phyloP scores from a whole-genome alignment of 1,284 basidiomycete species.

The Phellopilus nigrolimitatus region DNA sequence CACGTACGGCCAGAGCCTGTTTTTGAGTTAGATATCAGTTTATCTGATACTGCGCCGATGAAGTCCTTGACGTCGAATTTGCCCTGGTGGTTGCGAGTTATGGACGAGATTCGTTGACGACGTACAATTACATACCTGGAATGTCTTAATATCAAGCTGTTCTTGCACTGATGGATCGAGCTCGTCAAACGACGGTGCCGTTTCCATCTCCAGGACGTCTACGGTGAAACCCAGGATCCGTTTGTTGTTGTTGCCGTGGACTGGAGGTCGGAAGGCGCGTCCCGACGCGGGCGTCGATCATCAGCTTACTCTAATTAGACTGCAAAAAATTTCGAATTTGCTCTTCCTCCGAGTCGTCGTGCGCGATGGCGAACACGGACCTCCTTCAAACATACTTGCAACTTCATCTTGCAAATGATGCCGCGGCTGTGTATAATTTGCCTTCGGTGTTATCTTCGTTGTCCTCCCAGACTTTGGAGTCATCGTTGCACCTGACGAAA shows the following conservation, averaged over 20 bases:
- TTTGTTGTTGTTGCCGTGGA: not conserved
- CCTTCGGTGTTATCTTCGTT: conserved; percentile 53
- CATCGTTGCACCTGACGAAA: conserved; percentile 64
- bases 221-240: not conserved
- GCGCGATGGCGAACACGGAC: conserved; percentile 30
- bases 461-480: conserved; percentile 42
- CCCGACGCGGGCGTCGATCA: conserved; percentile 8
- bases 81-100: conserved; percentile 43
- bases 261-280: not conserved
- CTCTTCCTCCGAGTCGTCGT: not conserved
- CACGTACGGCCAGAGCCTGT: conserved; percentile 76
- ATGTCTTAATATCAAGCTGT: conserved; percentile 61
- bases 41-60: conserved; percentile 80
- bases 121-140: conserved; percentile 44
- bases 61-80: conserved; percentile 93
- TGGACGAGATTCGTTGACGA: not conserved
- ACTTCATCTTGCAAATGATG: conserved; percentile 63
- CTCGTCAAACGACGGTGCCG: conserved; percentile 19
- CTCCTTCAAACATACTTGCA: conserved; percentile 64
- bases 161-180: conserved; percentile 55
- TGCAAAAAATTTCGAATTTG: conserved; percentile 2
- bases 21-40: conserved; percentile 80
- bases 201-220: conserved; percentile 1
- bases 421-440: conserved; percentile 50
- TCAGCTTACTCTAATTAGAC: not conserved